A percentile compares a stretch with the other conserved stretches of the same genome.
phyloP scores from a whole-genome alignment of 2,329 filamentous ascomycete genomes.

The Aspergillus phoenicis region DNA sequence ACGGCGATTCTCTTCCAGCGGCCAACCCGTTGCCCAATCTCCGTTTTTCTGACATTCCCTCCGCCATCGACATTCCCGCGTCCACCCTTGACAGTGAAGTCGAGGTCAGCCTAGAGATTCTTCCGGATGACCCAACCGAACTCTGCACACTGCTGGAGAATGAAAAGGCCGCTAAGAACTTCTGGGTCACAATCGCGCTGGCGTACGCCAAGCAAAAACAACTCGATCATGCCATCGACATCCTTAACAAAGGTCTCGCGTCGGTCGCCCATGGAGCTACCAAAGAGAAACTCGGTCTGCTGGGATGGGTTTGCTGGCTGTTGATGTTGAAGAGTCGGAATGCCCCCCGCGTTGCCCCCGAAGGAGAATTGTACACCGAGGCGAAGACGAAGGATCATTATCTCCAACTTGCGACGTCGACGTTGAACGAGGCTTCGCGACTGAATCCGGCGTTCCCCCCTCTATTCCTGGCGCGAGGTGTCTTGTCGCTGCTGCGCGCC shows the following conservation, averaged over 20 bases:
- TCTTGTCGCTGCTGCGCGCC: constrained; percentile 82
- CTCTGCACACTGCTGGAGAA: constrained; percentile 94
- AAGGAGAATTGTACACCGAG: constrained; percentile 67
- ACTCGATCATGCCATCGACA: constrained; percentile 77
- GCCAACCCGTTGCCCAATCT: constrained; percentile 38
- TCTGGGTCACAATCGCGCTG: constrained; percentile 97
- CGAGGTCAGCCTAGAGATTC: constrained; percentile 88
- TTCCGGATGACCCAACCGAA: constrained; percentile 91
- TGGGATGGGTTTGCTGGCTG: constrained; percentile 86
- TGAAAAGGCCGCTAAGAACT: constrained; percentile 84
- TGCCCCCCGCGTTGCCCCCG: constrained; percentile 68
- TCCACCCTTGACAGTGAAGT: constrained; percentile 68
- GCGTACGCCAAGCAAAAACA: constrained; percentile 96
- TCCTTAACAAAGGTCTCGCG: constrained; percentile 70
- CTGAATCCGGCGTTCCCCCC: constrained; percentile 92
- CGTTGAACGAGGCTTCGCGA: constrained; percentile 91
- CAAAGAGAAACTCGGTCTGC: constrained; percentile 81
- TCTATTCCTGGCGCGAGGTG: constrained; percentile 86
- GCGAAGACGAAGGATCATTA: constrained; percentile 91
- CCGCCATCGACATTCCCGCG: constrained; percentile 66
- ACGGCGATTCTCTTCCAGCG: constrained; percentile 43
- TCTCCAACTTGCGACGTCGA: constrained; percentile 84
- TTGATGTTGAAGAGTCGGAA: constrained; percentile 87
- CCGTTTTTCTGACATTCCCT: constrained; percentile 65
- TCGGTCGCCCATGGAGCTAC: constrained; percentile 70